Evolutionary conservation across 2,329 filamentous ascomycete genomes (phyloP).

Genomic region (Lachnellula arida): DNA sequence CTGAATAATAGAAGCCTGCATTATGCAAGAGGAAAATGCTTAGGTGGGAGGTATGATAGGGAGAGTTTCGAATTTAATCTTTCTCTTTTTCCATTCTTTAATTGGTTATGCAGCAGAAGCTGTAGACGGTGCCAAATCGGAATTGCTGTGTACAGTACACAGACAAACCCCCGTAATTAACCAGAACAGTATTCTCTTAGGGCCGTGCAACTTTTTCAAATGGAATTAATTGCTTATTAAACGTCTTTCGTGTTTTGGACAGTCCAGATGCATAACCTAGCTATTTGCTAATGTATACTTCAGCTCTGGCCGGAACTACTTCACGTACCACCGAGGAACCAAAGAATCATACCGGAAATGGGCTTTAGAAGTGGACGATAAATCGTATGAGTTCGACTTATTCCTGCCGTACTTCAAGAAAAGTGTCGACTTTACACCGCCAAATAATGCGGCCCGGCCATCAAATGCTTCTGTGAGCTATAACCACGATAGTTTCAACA

Average conservation of each 20-base stretch:
- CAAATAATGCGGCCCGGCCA: constrained; percentile 24
- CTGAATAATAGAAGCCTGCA: constrained; percentile 10
- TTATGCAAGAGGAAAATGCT: constrained; percentile 32
- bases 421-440: constrained; percentile 18
- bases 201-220: too few species aligned
- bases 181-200: too few species aligned
- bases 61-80: too few species aligned
- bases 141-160: too few species aligned
- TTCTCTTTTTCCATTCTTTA: too few species aligned
- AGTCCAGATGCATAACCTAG: neutral
- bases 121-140: too few species aligned
- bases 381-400: constrained; percentile 42
- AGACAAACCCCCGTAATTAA: too few species aligned
- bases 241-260: too few species aligned
- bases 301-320: constrained; percentile 34
- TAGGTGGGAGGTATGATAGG: constrained; percentile 27
- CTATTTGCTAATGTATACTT: neutral
- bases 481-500: constrained; percentile 29
- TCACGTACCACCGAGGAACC: constrained; percentile 22
- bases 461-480: constrained; percentile 30
- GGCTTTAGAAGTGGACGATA: constrained; percentile 38
- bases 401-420: constrained; percentile 44
- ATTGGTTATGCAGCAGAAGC: too few species aligned
- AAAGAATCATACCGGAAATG: constrained; percentile 36
- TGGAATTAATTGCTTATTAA: too few species aligned